Percentiles rank a stretch among this genome's conserved stretches.
phyloP scores from a whole-genome alignment of 768 basidiomycete species.

The Pleurotus salmoneostramineus region DNA sequence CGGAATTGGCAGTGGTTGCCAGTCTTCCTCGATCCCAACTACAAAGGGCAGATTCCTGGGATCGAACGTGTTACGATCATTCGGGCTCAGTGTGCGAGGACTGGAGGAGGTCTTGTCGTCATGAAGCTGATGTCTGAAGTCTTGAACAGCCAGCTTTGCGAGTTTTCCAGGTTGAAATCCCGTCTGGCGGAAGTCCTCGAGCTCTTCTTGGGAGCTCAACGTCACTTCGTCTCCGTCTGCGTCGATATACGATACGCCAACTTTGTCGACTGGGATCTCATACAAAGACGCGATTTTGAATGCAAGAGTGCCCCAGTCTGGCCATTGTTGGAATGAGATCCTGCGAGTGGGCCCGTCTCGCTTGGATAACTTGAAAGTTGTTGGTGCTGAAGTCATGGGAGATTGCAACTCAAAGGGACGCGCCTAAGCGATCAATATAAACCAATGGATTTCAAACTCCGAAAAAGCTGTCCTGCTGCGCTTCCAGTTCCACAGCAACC shows the following conservation, averaged over 20 bases:
- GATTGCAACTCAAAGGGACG: background rate
- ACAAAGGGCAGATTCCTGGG: conserved; percentile 40
- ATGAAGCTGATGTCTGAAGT: conserved; percentile 41
- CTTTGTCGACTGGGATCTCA: conserved; percentile 48
- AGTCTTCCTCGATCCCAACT: conserved; percentile 53
- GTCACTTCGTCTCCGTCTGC: conserved; percentile 74
- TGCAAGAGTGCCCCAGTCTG: conserved; percentile 57
- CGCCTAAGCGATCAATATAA: conserved; percentile 11
- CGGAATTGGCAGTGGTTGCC: conserved; percentile 45
- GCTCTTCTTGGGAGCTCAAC: conserved; percentile 70
- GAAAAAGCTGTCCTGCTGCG: conserved; percentile 25
- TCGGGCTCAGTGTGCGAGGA: conserved; percentile 18
- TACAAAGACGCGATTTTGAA: conserved; percentile 48
- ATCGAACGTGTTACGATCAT: conserved; percentile 59
- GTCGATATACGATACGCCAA: conserved; percentile 73
- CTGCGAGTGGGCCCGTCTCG: conserved; percentile 57
- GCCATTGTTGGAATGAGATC: conserved; percentile 43
- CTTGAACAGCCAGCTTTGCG: conserved; percentile 62
- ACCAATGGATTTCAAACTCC: conserved; percentile 37
- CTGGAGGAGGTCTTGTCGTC: conserved; percentile 25
- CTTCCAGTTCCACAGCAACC: conserved; percentile 5
- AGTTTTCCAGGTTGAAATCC: conserved; percentile 23
- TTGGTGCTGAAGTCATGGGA: conserved; percentile 33
- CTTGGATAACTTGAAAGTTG: conserved; percentile 65
- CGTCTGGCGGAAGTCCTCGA: conserved; percentile 63